These are phyloP conservation scores for Mariannaea elegans DNA, from an alignment of 2,329 filamentous ascomycete genomes.

Conservation along the genomic window DNA sequence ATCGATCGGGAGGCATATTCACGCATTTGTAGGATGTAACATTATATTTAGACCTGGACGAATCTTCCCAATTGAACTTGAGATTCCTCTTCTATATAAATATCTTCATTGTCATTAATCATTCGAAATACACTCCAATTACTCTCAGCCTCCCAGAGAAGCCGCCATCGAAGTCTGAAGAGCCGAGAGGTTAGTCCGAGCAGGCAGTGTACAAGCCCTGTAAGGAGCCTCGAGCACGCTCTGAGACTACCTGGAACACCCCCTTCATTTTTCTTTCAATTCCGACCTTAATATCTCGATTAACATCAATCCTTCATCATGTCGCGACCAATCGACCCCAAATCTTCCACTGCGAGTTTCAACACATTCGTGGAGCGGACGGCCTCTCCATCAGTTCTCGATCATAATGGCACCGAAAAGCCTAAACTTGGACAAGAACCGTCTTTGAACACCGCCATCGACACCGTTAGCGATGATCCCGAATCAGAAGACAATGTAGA, in stretches of 20 bases:
- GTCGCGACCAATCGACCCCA: neutral
- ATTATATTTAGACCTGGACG: slow-evolving; percentile 7
- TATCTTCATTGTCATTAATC: neutral
- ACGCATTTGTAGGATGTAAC: neutral
- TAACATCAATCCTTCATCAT: neutral
- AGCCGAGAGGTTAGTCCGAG: slow-evolving; percentile 18
- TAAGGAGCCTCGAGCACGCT: slow-evolving; percentile 7
- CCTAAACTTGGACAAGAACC: neutral
- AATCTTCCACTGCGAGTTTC: slow-evolving; percentile 1
- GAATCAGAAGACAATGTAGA: slow-evolving; percentile 11
- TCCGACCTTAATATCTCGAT: neutral
- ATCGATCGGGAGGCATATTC: neutral
- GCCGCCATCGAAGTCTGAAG: neutral
- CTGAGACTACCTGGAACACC: neutral
- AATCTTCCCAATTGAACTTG: neutral
- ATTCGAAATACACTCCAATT: neutral
- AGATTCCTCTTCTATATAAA: neutral
- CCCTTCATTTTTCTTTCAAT: neutral
- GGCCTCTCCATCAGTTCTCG: neutral
- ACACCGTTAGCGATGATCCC: neutral
- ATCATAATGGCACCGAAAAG: neutral
- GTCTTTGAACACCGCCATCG: neutral
- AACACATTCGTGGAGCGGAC: slow-evolving; percentile 12
- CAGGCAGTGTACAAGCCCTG: slow-evolving; percentile 1
- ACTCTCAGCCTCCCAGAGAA: neutral